Conservation (phyloP, 2,329 filamentous ascomycete species). For the Trichoderma pleuroti region DNA sequence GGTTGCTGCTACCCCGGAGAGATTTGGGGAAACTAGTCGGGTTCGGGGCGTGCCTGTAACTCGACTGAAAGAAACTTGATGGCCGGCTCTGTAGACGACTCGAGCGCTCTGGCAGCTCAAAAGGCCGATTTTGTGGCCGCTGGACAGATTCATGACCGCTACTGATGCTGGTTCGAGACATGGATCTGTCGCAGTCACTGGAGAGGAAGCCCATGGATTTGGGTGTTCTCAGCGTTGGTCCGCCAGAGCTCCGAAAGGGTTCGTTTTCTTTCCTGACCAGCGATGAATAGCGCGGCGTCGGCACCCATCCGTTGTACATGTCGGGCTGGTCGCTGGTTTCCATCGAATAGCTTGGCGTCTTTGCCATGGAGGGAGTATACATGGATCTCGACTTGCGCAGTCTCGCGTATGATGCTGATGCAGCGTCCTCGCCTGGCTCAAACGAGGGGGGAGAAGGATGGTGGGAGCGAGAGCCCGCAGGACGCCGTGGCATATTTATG, state of each 20-base stretch:
- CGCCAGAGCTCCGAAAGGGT: constrained; percentile 17
- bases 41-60: constrained; percentile 32
- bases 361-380: constrained; percentile 37
- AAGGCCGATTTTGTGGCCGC: constrained; percentile 36
- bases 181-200: constrained; percentile 29
- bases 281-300: constrained; percentile 15
- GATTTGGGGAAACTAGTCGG: constrained; percentile 45
- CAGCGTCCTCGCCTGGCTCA: constrained; percentile 46
- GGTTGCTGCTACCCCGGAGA: constrained; percentile 45
- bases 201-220: constrained; percentile 55
- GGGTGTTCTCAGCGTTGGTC: constrained; percentile 39
- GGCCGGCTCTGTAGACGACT: constrained; percentile 39
- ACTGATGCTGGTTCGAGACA: constrained; percentile 21
- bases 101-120: constrained; percentile 34
- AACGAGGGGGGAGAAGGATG: constrained; percentile 41
- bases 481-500: not conserved
- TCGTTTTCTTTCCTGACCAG: constrained; percentile 31
- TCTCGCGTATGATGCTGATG: constrained; percentile 46
- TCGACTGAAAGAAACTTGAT: constrained; percentile 44
- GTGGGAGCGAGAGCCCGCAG: constrained; percentile 23
- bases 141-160: constrained; percentile 34
- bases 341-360: constrained; percentile 19
- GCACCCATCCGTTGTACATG: constrained; percentile 14
- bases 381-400: constrained; percentile 56
- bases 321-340: constrained; percentile 17